Percentiles rank a stretch among this genome's conserved stretches.
These are phyloP conservation scores for Phellinidium pouzarii DNA, from an alignment of 1,284 basidiomycete species.

Conservation along the genomic window DNA sequence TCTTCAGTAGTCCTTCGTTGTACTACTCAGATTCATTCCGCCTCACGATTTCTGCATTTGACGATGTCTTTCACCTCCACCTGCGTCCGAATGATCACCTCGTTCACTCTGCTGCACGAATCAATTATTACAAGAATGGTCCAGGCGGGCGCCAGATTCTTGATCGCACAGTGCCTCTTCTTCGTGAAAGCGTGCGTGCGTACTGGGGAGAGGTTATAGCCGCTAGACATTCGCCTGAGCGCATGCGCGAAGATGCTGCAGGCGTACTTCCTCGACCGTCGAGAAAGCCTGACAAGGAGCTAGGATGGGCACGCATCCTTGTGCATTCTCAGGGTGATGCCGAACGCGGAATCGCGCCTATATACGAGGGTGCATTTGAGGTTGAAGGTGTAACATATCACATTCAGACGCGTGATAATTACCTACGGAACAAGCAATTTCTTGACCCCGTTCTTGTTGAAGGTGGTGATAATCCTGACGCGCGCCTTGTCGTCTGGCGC, in stretches of 20 bases:
- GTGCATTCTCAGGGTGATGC: constrained; percentile 60
- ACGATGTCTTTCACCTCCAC: constrained; percentile 58
- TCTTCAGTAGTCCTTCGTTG: constrained; percentile 36
- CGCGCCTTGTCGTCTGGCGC: constrained; percentile 62
- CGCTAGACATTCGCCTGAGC: constrained; percentile 38
- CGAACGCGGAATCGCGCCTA: constrained; percentile 39
- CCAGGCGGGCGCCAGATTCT: constrained; percentile 40
- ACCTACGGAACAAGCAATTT: constrained; percentile 50
- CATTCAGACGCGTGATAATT: constrained; percentile 67
- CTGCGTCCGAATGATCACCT: constrained; percentile 70
- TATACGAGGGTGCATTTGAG: constrained; percentile 75
- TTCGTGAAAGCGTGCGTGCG: constrained; percentile 49
- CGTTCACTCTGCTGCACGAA: constrained; percentile 68
- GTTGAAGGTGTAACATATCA: constrained; percentile 66
- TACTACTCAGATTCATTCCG: constrained; percentile 60
- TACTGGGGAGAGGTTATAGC: constrained; percentile 68
- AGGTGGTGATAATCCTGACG: constrained; percentile 36
- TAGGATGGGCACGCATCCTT: constrained; percentile 69
- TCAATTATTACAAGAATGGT: constrained; percentile 49
- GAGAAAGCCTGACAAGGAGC: constrained; percentile 33
- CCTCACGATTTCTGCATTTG: constrained; percentile 56
- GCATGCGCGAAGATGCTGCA: constrained; percentile 56
- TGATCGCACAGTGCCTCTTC: constrained; percentile 43
- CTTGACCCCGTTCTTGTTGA: constrained; percentile 42
- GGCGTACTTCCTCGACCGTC: constrained; percentile 36